Base-by-base conservation (phyloP, 352 stramenopile species). In the Phytopythium sindhum region DNA sequence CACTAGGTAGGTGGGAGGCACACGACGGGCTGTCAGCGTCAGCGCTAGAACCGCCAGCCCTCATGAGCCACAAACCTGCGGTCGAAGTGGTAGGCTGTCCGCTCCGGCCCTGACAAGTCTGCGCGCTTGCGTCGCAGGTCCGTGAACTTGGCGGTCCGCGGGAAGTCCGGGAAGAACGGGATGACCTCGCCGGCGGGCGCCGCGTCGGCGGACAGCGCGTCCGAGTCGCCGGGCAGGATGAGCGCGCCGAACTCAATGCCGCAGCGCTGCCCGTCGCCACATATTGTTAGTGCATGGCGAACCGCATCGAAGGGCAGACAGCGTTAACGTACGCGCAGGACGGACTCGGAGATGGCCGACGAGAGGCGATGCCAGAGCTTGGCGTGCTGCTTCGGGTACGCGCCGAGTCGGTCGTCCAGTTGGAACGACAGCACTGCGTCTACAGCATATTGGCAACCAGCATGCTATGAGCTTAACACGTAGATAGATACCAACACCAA, bases 11-110 rank as follows among this genome's bases (percentile, higher is more conserved):
- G 48, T 53, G 14, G 9, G 14, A 56, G 9, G 55, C 50, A 60
- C 53, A 47, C 24, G 52, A 29, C 12, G 52, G 26, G 23, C 33
- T 26, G 54, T n/a, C 39, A 26, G 15, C 26, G 0, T 53, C 19
- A 26, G 11, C 41, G 28, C 28, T 42, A 41, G 17, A 8, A 24
- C n/a, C 41, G 9, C 21, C 19, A 41, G 24, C 26, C 24, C 7
- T 10, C 10, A 48, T 15, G 21, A 66, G 39, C 39, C 11, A 58
- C 71, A 10, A 54, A 93, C 84, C 87, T 95, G 44, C 73, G 70
- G 66, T 94, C 85, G 29, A 94, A 89, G 61, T 93, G 74, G 64
- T 93, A 95, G 21, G 65, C 57, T n/a, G 87, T 95, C 21, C 85
- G 78, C 31, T 88, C 81, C 28, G 64, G 47, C 7, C 74, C 74